Evolutionary conservation across 169 alveolate genomes (phyloP).

Genomic region (Eimeria maxima): DNA sequence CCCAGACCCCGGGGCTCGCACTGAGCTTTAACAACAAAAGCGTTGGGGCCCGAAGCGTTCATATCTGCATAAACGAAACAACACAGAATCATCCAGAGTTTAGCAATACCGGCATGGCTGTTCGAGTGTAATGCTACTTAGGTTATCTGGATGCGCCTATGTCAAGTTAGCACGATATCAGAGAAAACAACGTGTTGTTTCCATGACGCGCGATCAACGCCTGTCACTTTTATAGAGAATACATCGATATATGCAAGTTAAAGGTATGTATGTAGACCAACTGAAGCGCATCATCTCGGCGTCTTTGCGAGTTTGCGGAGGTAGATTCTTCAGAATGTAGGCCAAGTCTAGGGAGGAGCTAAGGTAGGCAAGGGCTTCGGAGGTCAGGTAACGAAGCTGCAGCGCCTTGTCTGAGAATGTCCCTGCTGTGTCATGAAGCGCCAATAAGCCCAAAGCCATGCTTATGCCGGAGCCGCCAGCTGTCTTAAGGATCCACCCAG

Average conservation of each 20-base stretch:
- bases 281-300: slow-evolving; percentile 38
- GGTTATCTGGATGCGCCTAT: background rate
- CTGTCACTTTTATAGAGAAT: background rate
- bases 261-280: background rate
- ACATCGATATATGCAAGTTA: background rate
- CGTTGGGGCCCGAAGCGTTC: background rate
- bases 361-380: slow-evolving; percentile 49
- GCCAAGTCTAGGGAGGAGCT: slow-evolving; percentile 28
- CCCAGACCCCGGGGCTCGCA: slow-evolving; percentile 61
- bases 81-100: background rate
- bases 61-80: background rate
- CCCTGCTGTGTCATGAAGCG: slow-evolving; percentile 26
- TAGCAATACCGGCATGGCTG: background rate
- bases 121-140: background rate
- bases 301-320: background rate
- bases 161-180: background rate
- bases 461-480: slow-evolving; percentile 5
- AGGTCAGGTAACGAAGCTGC: slow-evolving; percentile 16
- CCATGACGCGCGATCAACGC: background rate
- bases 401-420: slow-evolving; percentile 21
- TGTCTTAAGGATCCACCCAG: slow-evolving; percentile 51
- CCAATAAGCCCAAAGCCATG: slow-evolving; percentile 62
- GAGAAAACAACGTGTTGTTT: background rate
- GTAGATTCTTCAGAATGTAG: background rate
- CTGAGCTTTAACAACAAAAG: slow-evolving; percentile 41